Evolutionary conservation across 305 asterid genomes (phyloP).

Genomic region (Stenogyne calaminthoides): DNA sequence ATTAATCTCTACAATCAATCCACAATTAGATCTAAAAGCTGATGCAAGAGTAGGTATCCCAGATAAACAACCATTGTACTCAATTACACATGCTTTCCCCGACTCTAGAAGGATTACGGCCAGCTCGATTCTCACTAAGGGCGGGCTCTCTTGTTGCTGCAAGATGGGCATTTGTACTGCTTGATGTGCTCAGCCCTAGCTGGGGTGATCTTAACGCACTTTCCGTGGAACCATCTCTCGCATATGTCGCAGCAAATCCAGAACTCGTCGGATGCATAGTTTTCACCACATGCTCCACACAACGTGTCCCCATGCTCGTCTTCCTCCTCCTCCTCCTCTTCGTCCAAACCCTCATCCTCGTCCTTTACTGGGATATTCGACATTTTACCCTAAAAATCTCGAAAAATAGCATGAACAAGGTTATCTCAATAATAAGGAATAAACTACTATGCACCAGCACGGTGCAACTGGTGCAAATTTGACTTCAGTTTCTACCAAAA

Average conservation of each 20-base stretch:
- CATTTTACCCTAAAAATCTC: constrained; percentile 33
- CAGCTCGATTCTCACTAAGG: constrained; percentile 33
- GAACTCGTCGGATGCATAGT: constrained; percentile 50
- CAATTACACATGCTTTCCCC: constrained; percentile 22
- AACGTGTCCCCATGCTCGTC: constrained; percentile 52
- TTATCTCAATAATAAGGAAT: background rate
- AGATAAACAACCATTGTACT: constrained; percentile 15
- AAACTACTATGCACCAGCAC: no score
- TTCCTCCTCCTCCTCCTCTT: constrained; percentile 54
- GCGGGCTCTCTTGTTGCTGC: constrained; percentile 50
- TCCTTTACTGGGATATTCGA: constrained; percentile 39
- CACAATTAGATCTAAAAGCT: constrained; percentile 34
- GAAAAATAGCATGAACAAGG: background rate
- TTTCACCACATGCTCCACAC: constrained; percentile 60
- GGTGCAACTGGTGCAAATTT: no score
- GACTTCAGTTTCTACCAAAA: no score
- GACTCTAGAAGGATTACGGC: constrained; percentile 10
- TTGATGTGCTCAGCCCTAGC: constrained; percentile 63
- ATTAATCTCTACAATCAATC: constrained; percentile 22
- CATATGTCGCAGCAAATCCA: constrained; percentile 62
- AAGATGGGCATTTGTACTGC: constrained; percentile 64
- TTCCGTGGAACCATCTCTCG: constrained; percentile 67
- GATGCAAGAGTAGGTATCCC: constrained; percentile 26
- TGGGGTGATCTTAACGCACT: constrained; percentile 60
- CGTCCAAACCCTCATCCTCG: constrained; percentile 46